phyloP scores from a whole-genome alignment of 2,329 filamentous ascomycete genomes.

The Zarea fungicola region DNA sequence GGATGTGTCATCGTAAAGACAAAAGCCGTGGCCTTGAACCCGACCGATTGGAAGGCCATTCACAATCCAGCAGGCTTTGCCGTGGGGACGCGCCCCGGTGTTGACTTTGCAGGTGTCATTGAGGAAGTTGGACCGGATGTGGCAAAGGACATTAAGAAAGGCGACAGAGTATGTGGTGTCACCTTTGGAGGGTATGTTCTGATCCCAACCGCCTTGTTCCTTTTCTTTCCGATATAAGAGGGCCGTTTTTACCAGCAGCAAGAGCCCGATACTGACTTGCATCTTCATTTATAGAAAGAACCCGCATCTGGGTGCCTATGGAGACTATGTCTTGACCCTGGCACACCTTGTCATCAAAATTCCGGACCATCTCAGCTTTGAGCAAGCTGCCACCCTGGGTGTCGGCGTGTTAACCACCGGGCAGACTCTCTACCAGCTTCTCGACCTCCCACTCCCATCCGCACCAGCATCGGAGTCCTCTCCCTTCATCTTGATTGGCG shows the following conservation, averaged over 20 bases:
- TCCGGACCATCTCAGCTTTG: conserved; percentile 40
- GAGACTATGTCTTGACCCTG: conserved; percentile 33
- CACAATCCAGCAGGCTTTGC: conserved; percentile 27
- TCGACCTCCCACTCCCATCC: conserved; percentile 42
- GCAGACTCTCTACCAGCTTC: conserved; percentile 42
- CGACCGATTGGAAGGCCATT: conserved; percentile 30
- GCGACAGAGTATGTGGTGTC: conserved; percentile 42
- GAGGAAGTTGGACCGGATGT: conserved; percentile 40
- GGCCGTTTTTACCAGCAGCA: too few species aligned
- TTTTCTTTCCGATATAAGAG: background rate
- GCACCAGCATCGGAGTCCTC: conserved; percentile 27
- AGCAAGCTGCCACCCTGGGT: conserved; percentile 40
- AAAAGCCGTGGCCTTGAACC: conserved; percentile 30
- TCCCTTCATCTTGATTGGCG: conserved; percentile 37
- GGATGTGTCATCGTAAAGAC: conserved; percentile 28
- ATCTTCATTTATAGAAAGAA: conserved; percentile 16
- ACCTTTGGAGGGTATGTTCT: conserved; percentile 26
- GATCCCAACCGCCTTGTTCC: background rate
- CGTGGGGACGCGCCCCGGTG: conserved; percentile 18
- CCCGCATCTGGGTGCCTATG: conserved; percentile 39
- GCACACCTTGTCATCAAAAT: conserved; percentile 38
- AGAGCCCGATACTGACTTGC: background rate
- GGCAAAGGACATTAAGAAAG: conserved; percentile 37
- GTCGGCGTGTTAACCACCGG: conserved; percentile 38
- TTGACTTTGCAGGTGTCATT: conserved; percentile 42